phyloP scores from a whole-genome alignment of 140 eudicot species.

The Senecio squalidus region DNA sequence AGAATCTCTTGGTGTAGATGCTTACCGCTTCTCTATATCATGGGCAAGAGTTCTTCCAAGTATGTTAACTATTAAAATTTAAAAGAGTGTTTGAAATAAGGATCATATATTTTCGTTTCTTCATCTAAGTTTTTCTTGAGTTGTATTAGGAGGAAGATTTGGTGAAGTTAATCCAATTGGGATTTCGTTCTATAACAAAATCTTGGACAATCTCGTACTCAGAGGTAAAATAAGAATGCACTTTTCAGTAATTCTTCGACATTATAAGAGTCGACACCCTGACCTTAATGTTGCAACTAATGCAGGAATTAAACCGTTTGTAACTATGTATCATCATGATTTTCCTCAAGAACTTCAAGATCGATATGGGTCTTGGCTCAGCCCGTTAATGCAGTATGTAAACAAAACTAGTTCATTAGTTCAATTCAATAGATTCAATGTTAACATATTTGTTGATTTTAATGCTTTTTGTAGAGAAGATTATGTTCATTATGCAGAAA shows the following conservation, averaged over 20 bases:
- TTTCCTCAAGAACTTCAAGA: constrained; percentile 73
- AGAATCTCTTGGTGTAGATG: constrained; percentile 51
- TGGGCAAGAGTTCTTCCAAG: constrained; percentile 70
- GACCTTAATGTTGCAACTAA: constrained; percentile 10
- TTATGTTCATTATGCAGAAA: constrained; percentile 49
- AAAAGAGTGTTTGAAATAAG: not conserved
- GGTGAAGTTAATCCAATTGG: constrained; percentile 64
- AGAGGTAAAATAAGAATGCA: constrained; percentile 36
- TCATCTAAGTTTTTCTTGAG: constrained; percentile 7
- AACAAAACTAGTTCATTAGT: not conserved
- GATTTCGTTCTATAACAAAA: constrained; percentile 51
- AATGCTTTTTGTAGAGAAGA: constrained; percentile 14
- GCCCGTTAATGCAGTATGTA: constrained; percentile 67
- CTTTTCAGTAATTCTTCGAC: constrained; percentile 1
- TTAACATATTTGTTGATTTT: not conserved
- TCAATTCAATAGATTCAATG: not conserved
- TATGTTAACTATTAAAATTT: constrained; percentile 28
- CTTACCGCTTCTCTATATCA: constrained; percentile 50
- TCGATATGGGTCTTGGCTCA: constrained; percentile 70
- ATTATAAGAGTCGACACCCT: not conserved
- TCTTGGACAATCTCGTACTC: constrained; percentile 49
- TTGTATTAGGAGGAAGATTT: constrained; percentile 58
- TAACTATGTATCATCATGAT: constrained; percentile 66
- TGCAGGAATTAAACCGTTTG: constrained; percentile 72
- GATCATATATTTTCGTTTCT: not conserved